Evolutionary conservation across 768 basidiomycete species (phyloP), one percentile per base, ranked within the genome.

Genomic region (Rhodocollybia butyracea): DNA sequence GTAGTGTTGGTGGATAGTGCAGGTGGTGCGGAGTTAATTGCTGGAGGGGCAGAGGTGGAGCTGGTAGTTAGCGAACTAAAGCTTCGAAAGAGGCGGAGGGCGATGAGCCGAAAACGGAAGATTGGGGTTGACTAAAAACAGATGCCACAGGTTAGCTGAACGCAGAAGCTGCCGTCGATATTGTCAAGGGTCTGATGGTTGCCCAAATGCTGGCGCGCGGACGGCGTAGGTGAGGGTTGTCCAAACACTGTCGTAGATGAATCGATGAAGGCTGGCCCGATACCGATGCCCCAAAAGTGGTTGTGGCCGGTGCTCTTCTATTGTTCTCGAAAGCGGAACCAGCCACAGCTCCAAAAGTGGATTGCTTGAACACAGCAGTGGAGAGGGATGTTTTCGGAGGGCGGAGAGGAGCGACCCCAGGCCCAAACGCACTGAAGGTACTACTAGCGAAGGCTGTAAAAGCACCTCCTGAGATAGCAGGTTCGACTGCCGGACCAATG

Each of bases 191-290:
- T 60, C 41, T 10, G n/a, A n/a, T n/a, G 66, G 34, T 15, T 46
- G 30, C 46, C 65, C 63, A 52, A 65, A 69, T 26, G 61, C 62
- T 24, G 48, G n/a, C 34, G n/a, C n/a, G 55, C 57, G 17, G 50
- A 51, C n/a, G 50, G 17, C 0, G 34, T 27, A 7, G 46, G 21
- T 22, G 47, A 7, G 17, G 46, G 40, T n/a, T 60, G 48, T 27
- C 74, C 73, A 58, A 79, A 79, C 7, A 73, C 73, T 13, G 78
- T 73, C 15, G 63, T 51, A 27, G 59, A 32, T n/a, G n/a, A n/a
- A n/a, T n/a, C n/a, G n/a, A n/a, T 29, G 13, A 7, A 10, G 66
- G 41, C 13, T 51, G 34, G 43, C 64, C 63, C 51, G 64, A 68
- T 24, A 62, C 61, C 34, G 34, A 36, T 8, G 34, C 10, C 24